Evolutionary conservation across 2,329 filamentous ascomycete species (phyloP), one percentile per base, ranked within the genome.

Genomic region (Thelonectria discophora): DNA sequence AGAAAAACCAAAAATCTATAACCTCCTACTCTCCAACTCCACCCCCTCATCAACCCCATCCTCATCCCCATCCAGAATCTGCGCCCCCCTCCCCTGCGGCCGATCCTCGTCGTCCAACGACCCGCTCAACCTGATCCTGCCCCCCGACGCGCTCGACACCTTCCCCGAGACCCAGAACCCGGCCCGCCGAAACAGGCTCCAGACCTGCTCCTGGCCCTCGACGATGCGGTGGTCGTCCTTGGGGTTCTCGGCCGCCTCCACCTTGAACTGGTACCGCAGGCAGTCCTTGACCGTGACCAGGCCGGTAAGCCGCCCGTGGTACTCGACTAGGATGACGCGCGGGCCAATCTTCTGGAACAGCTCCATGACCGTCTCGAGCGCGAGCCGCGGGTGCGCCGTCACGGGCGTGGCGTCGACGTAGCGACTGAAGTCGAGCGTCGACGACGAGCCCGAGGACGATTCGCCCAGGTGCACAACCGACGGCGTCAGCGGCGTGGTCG

Each of bases 321-420:
- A 90, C 76, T 99, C 95, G 40, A 97, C 90, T 3, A 99, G 84
- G 51, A 99, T 94, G 6, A 97, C 93, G 1, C 95, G 87, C 0
- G 94, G 95, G 0, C 95, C 95, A 75, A 99, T 96, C 80, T 98
- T 99, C 76, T 94, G 94, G 82, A 99, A 99, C 11, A 99, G 84
- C 74, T 99, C 95, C 93, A 99, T 97, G 32, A 97, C 94, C 0
- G 95, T 99, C 78, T 99, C 95, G 0, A 99, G 87, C 0, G 94
- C 91, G 1, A 98, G 86, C 1, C 93, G 88, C 0, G 95, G 95
- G 73, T 99, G 95, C 1, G 94, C 94, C 0, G 93, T 91, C 2
- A 99, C 87, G 0, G 95, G 95, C 0, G 94, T 97, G 9, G 89
- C 85, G 74, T 99, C 94, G 54, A 97, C 89, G 73, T 94, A 98